These are phyloP conservation scores for Lagenaria siceraria DNA, from an alignment of 306 rosid species.

Conservation along the genomic window DNA sequence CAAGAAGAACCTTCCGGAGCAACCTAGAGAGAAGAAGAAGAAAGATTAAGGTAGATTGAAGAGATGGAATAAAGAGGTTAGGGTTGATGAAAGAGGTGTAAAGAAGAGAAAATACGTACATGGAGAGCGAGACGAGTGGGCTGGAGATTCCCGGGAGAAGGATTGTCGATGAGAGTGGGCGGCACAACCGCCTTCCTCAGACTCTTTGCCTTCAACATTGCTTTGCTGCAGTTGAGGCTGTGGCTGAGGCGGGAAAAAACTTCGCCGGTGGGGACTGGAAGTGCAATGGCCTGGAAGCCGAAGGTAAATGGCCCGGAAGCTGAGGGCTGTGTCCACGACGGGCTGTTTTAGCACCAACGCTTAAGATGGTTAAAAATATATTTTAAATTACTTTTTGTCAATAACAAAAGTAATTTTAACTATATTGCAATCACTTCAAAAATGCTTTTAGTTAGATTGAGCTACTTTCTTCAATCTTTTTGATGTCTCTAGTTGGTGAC, in stretches of 20 bases:
- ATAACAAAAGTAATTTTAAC: too few relatives aligned
- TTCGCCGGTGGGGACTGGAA: neutral
- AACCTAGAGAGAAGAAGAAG: conserved; percentile 21
- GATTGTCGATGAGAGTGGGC: conserved; percentile 39
- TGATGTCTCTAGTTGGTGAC: too few relatives aligned
- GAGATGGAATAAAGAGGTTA: neutral
- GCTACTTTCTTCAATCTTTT: too few relatives aligned
- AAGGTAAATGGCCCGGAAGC: too few relatives aligned
- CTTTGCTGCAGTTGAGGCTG: neutral
- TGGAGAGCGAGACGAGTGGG: conserved; percentile 80
- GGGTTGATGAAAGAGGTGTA: neutral
- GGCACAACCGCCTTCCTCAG: conserved; percentile 64
- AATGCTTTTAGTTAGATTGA: too few relatives aligned
- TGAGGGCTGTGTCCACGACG: too few relatives aligned
- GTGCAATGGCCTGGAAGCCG: too few relatives aligned
- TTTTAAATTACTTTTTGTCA: too few relatives aligned
- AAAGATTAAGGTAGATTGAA: neutral
- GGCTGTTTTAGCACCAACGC: too few relatives aligned
- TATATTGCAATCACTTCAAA: too few relatives aligned
- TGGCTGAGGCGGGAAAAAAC: neutral
- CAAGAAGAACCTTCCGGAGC: conserved; percentile 27
- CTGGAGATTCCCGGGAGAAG: conserved; percentile 78
- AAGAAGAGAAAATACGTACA: conserved; percentile 9
- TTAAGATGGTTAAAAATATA: too few relatives aligned
- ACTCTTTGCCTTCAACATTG: conserved; percentile 32